Evolutionary conservation across 2,329 filamentous ascomycete species (phyloP), one percentile per base, ranked within the genome.

Genomic region (Pseudodiploospora longispora): DNA sequence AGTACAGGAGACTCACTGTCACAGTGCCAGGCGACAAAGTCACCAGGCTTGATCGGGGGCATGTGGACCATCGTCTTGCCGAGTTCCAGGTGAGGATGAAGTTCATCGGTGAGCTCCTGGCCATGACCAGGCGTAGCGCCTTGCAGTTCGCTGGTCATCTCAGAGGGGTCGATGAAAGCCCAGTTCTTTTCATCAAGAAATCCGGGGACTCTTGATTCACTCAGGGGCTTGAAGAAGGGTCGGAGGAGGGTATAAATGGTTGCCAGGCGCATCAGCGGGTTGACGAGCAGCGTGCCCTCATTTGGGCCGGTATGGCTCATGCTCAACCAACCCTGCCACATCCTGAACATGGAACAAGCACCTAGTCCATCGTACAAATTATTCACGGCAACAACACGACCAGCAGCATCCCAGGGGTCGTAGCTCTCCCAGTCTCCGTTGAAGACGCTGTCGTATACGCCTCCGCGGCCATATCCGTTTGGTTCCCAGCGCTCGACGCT

Each of bases 311-410:
- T 83, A n/a, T 70, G 67, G 46, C 83, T 88, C 74, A 96, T 83
- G 47, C 77, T 78, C 42, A 96, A 64, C 90, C 90, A 96, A 12
- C 88, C 90, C 65, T 96, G 90, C 62, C 87, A 91, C 74, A 88
- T 85, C 34, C 91, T 77, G 64, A 95, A 89, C 70, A 89, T 87
- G 38, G 76, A 83, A 64, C 87, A 95, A 1, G 85, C 82, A 0
- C 90, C 89, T 0, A 88, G 74, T 1, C 89, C 87, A 41, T 87
- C 74, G 60, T 96, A 93, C 31, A 90, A 66, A 61, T 95, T 83
- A 48, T 78, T 82, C 3, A 80, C 75, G 3, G 84, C 87, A 0
- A 68, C 64, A 0, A 91, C 71, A 4, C 90, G 76, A 6, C 77
- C 75, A 50, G 76, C 80, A 0, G 81, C 81, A 55, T 95, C 87